Percentiles rank a stretch among this genome's conserved stretches.
Conservation (phyloP, 73 alveolate genomes). For the Stentor coeruleus region DNA sequence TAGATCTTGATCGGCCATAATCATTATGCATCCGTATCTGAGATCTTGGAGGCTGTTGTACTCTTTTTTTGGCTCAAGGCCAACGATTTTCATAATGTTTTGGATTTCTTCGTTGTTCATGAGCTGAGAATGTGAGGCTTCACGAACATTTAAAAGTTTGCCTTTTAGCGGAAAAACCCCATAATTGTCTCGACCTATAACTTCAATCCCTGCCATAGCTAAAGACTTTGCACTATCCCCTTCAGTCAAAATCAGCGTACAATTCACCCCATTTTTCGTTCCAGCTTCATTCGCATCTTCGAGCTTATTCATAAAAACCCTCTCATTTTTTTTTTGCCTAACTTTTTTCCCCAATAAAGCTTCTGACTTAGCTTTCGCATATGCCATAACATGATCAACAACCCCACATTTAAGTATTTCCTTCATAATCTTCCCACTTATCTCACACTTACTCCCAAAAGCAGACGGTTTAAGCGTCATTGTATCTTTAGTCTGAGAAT, state of each 20-base stretch:
- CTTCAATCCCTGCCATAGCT: constrained; percentile 99
- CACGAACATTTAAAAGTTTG: constrained; percentile 98
- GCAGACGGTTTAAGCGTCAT: constrained; percentile 89
- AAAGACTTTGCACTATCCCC: constrained; percentile 99
- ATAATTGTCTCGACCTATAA: constrained; percentile 94
- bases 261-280: constrained; percentile 60
- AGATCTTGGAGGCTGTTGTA: constrained; percentile 52
- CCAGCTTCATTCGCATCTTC: constrained; percentile 99
- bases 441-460: constrained; percentile 92
- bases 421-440: constrained; percentile 90
- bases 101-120: constrained; percentile 95
- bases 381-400: constrained; percentile 87
- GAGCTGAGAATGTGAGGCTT: constrained; percentile 86
- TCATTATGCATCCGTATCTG: constrained; percentile 55
- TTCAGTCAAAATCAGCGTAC: constrained; percentile 98
- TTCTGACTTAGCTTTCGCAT: constrained; percentile 97
- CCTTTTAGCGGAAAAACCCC: constrained; percentile 99
- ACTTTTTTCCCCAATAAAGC: constrained; percentile 86
- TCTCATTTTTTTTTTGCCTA: constrained; percentile 87
- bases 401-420: constrained; percentile 77
- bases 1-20: constrained; percentile 99
- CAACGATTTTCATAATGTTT: constrained; percentile 94
- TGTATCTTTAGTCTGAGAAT: constrained; percentile 99
- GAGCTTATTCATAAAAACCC: constrained; percentile 93
- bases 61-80: constrained; percentile 86